A percentile compares a stretch with the other conserved stretches of the same genome.
These are phyloP conservation scores for Heterobasidion annosum DNA, from an alignment of 1,284 basidiomycete genomes.

Conservation along the genomic window DNA sequence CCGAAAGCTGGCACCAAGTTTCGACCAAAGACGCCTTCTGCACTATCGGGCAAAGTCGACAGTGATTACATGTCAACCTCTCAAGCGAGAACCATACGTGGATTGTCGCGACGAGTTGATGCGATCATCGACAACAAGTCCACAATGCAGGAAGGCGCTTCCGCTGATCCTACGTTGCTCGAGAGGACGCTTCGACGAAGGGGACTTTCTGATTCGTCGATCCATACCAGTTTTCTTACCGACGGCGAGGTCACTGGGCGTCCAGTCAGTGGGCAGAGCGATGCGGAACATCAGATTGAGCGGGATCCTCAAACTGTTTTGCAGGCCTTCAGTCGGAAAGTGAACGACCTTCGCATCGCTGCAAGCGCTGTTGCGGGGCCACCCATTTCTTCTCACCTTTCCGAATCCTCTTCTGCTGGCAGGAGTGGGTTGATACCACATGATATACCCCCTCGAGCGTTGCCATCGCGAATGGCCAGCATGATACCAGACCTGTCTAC, in stretches of 20 bases:
- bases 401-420: background rate
- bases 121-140: conserved; percentile 61
- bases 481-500: conserved; percentile 18
- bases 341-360: conserved; percentile 30
- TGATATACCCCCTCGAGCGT: background rate
- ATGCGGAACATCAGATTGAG: conserved; percentile 16
- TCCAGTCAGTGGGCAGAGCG: conserved; percentile 3
- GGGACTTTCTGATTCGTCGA: conserved; percentile 85
- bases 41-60: conserved; percentile 12
- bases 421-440: background rate
- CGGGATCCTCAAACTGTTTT: conserved; percentile 35
- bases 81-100: conserved; percentile 10
- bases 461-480: conserved; percentile 7
- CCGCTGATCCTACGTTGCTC: conserved; percentile 36
- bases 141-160: conserved; percentile 25
- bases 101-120: conserved; percentile 32
- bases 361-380: background rate
- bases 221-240: conserved; percentile 71
- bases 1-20: conserved; percentile 23
- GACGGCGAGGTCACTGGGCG: conserved; percentile 31
- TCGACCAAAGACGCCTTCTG: background rate
- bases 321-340: conserved; percentile 40
- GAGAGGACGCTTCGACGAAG: conserved; percentile 67
- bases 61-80: background rate
- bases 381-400: background rate